A percentile compares a stretch with the other conserved stretches of the same genome.
These are phyloP conservation scores for Oryza glaberrima DNA, from an alignment of 176 grass and related monocot genomes.

Conservation along the genomic window DNA sequence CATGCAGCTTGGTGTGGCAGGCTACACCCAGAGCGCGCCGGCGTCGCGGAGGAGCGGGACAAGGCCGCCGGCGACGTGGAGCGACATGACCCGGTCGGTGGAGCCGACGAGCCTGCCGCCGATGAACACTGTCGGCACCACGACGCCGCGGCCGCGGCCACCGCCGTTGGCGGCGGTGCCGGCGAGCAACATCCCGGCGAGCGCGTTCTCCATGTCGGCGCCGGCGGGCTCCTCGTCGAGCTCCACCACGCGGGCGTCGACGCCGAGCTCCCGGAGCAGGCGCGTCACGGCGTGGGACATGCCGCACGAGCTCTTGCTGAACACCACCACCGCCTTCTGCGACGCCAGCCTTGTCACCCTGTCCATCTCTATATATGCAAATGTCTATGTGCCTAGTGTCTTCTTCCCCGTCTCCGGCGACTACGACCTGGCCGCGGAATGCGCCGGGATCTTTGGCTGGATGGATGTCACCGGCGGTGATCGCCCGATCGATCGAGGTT, in stretches of 20 bases:
- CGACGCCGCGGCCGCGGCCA: constrained; percentile 10
- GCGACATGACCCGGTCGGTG: constrained; percentile 57
- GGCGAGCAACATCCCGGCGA: constrained; percentile 27
- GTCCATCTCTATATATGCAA: constrained; percentile 26
- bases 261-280: constrained; percentile 53
- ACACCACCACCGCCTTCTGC: constrained; percentile 56
- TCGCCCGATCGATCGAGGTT: not conserved
- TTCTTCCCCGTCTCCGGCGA: not conserved
- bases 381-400: no score
- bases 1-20: not conserved
- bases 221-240: constrained; percentile 54
- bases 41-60: constrained; percentile 60
- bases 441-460: no score
- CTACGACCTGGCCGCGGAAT: not conserved
- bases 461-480: not conserved
- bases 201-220: constrained; percentile 48
- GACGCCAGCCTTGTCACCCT: constrained; percentile 54
- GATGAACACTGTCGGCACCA: constrained; percentile 59
- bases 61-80: constrained; percentile 55
- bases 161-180: not conserved
- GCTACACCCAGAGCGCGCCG: constrained; percentile 61
- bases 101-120: constrained; percentile 56
- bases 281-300: constrained; percentile 61
- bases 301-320: constrained; percentile 55
- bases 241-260: constrained; percentile 50